These are phyloP conservation scores for Chytriomyces sp. DNA, from an alignment of 192 early-diverging fungal genomes.

Conservation along the genomic window DNA sequence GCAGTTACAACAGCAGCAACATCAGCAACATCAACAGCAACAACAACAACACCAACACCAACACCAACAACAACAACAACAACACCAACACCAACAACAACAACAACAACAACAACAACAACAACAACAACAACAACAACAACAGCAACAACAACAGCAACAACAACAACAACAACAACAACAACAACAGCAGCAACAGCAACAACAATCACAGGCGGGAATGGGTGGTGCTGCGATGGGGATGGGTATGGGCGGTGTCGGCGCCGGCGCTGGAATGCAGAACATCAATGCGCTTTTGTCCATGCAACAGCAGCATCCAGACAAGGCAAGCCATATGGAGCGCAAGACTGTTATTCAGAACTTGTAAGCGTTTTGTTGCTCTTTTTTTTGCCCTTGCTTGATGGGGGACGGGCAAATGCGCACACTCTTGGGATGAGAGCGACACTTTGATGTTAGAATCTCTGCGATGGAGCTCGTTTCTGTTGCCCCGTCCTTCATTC, in stretches of 20 bases:
- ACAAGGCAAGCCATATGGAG: conserved; percentile 9
- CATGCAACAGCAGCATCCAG: background rate
- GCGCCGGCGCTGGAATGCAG: too few relatives aligned
- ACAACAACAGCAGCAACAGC: background rate
- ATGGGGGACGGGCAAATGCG: too few relatives aligned
- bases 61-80: background rate
- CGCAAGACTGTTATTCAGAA: conserved; percentile 15
- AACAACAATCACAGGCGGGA: background rate
- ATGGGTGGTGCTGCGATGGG: background rate
- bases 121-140: background rate
- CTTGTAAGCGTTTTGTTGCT: background rate
- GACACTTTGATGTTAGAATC: too few relatives aligned
- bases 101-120: background rate
- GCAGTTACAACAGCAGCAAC: background rate
- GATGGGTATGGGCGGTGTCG: background rate
- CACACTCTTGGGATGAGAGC: too few relatives aligned
- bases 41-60: background rate
- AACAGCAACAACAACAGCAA: background rate
- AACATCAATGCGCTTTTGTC: too few relatives aligned
- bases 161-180: background rate
- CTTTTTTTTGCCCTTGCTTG: background rate
- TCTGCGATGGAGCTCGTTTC: too few relatives aligned
- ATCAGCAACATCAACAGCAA: background rate
- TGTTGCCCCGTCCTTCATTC: background rate
- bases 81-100: background rate